Base-by-base conservation (phyloP, 305 asterid genomes). In the Fraxinus dipetala region DNA sequence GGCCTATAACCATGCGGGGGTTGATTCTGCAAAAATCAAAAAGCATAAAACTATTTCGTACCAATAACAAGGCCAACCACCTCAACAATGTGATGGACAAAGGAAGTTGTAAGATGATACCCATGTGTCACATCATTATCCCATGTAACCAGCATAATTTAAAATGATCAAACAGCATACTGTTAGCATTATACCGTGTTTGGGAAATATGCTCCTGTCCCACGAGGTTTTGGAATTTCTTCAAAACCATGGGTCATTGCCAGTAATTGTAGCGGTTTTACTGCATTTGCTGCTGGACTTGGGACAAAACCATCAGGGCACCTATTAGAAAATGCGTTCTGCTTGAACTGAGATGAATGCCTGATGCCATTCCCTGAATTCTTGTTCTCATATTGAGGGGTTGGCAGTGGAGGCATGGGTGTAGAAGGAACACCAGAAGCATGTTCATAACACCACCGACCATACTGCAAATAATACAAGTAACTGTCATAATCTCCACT, bases 161-260 rank as follows among this genome's bases (percentile, higher is more conserved):
- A 26, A 32, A 77, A 59, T 56, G 20, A 45, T 26, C 77, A 16
- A 79, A 65, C 78, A 48, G 82, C 3, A 54, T 30, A 24, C 76
- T 78, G 63, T 34, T 79, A 67, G 36, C 40, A 78, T 81, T 84
- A 79, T 92, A 95, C 97, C 92, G 72, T 84, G 80, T 85, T 90
- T 7, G 98, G 98, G 59, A 92, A 91, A 88, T 91, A 93, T 54
- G 95, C 91, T 79, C 98, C 95, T 0, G 94, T 92, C 72, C 98
- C 98, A 73, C 94, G 90, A 40, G 92, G 91, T 77, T 92, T 95
- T 6, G 92, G 90, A 84, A 83, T 77, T 13, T 95, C 98, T 69
- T 92, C 95, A 86, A 88, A 85, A 75, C 88, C 90, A 75, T 78
- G 86, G 20, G 85, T 35, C 51, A 84, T 70, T 72, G 87, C 86